Percentiles rank a stretch among this genome's conserved stretches.
phyloP scores from a whole-genome alignment of 495 filamentous ascomycete genomes.

The Penicillium simplicissimum region DNA sequence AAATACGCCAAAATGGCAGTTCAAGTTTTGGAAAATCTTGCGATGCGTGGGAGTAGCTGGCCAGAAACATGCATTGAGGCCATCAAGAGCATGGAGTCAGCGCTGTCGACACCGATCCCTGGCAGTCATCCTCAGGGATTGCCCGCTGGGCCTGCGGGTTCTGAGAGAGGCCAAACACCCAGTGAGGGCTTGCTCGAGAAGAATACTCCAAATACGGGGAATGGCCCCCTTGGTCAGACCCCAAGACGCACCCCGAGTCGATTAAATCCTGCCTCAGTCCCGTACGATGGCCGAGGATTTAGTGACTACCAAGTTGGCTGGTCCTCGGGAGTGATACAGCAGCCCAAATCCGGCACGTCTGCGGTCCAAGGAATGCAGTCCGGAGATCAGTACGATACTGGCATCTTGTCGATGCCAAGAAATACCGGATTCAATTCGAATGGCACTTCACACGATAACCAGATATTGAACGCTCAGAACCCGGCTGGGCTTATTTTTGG shows the following conservation, averaged over 20 bases:
- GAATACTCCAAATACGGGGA: neutral
- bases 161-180: neutral
- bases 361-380: neutral
- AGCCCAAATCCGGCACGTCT: slow-evolving; percentile 4
- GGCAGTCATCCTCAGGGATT: neutral
- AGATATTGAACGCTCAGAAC: slow-evolving; percentile 7
- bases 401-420: slow-evolving; percentile 9
- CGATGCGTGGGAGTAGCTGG: slow-evolving; percentile 40
- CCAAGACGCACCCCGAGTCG: neutral
- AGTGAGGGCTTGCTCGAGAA: neutral
- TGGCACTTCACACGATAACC: slow-evolving; percentile 3
- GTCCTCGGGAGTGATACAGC: neutral
- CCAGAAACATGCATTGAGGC: slow-evolving; percentile 47
- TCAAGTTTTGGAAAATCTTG: slow-evolving; percentile 36
- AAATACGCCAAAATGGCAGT: slow-evolving; percentile 40
- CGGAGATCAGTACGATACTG: slow-evolving; percentile 4
- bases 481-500: slow-evolving; percentile 31
- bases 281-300: neutral
- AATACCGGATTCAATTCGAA: slow-evolving; percentile 3
- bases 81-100: slow-evolving; percentile 40
- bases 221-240: neutral
- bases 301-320: neutral
- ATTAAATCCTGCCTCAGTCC: neutral
- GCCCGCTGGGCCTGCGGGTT: neutral
- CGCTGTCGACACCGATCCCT: slow-evolving; percentile 20